Conservation (phyloP, 805 yeast genomes). For the Ogataea nonfermentans region DNA sequence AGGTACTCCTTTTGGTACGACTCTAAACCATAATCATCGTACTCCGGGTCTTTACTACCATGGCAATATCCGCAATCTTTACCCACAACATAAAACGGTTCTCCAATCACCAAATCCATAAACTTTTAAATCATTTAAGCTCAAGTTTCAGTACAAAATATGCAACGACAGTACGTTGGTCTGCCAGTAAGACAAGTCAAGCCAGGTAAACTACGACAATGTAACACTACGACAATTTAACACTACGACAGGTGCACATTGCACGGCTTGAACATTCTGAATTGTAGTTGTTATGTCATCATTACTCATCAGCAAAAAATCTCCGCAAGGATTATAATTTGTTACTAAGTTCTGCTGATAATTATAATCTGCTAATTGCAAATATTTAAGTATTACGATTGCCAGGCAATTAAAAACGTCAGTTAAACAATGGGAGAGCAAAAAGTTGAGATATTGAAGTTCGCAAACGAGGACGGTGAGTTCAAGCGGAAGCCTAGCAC, state of each 20-base stretch:
- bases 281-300: neutral
- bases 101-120: conserved; percentile 20
- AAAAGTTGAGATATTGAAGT: conserved; percentile 44
- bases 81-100: conserved; percentile 35
- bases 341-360: neutral
- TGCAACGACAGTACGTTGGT: no score
- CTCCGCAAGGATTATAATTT: neutral
- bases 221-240: no score
- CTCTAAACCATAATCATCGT: conserved; percentile 38
- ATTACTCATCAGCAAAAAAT: neutral
- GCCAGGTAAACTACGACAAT: no score
- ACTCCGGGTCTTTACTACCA: conserved; percentile 35
- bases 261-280: no score
- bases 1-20: conserved; percentile 26
- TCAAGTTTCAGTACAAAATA: neutral
- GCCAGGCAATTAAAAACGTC: no score
- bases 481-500: conserved; percentile 47
- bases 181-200: no score
- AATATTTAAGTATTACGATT: neutral
- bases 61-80: conserved; percentile 75
- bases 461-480: conserved; percentile 53
- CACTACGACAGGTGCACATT: neutral
- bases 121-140: neutral
- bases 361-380: neutral
- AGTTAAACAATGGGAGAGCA: conserved; percentile 12